Percentiles rank a stretch among this genome's conserved stretches.
Evolutionary conservation across 805 yeast genomes (phyloP).

Genomic region (Tetrapisispora phaffii): DNA sequence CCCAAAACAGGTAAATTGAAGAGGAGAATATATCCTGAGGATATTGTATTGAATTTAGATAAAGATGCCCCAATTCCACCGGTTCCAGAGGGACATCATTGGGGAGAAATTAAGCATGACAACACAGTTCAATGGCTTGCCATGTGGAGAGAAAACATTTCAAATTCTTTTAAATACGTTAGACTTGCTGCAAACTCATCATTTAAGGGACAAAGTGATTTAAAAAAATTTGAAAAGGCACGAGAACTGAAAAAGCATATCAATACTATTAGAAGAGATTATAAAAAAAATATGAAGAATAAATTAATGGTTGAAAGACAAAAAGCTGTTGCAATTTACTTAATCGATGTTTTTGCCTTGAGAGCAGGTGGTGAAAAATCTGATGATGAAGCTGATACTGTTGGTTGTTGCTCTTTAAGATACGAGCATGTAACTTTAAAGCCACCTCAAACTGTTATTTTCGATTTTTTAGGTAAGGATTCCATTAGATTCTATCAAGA

Average conservation of each 20-base stretch:
- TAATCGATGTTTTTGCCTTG: slow-evolving; percentile 84
- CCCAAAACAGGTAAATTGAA: slow-evolving; percentile 91
- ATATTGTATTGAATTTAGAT: slow-evolving; percentile 74
- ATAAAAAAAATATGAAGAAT: slow-evolving; percentile 57
- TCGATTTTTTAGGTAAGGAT: slow-evolving; percentile 93
- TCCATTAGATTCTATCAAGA: slow-evolving; percentile 86
- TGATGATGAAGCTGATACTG: slow-evolving; percentile 96
- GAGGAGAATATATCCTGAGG: slow-evolving; percentile 81
- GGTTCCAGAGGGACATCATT: slow-evolving; percentile 77
- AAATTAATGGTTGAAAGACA: slow-evolving; percentile 78
- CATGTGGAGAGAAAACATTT: slow-evolving; percentile 91
- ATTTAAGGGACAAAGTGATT: slow-evolving; percentile 83
- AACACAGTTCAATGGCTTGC: slow-evolving; percentile 92
- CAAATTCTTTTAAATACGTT: slow-evolving; percentile 76
- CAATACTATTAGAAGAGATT: slow-evolving; percentile 64
- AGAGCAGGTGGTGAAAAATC: slow-evolving; percentile 98
- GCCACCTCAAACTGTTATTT: slow-evolving; percentile 78
- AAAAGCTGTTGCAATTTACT: slow-evolving; percentile 86
- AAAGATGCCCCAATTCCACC: slow-evolving; percentile 61
- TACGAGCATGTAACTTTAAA: slow-evolving; percentile 78
- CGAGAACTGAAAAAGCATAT: slow-evolving; percentile 70
- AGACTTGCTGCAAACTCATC: slow-evolving; percentile 86
- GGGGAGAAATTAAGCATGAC: slow-evolving; percentile 89
- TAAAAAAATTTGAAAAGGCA: slow-evolving; percentile 87
- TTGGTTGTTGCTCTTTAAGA: slow-evolving; percentile 91